These are phyloP conservation scores for Lipomyces sp. DNA, from an alignment of 805 yeast species.

Conservation along the genomic window DNA sequence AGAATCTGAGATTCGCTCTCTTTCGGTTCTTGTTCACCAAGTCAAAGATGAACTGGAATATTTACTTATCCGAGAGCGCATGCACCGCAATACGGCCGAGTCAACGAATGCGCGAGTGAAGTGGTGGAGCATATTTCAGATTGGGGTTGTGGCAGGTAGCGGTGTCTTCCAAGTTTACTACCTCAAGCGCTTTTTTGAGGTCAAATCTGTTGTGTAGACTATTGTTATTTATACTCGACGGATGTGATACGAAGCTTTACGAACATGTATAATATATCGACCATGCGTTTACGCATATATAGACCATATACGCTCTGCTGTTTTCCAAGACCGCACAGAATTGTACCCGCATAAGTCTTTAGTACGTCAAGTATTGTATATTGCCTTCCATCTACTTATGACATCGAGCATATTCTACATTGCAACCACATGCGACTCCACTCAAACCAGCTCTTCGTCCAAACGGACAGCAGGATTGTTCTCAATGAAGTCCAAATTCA, in stretches of 20 bases:
- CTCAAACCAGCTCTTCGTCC: slow-evolving; percentile 56
- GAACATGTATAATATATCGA: too few species aligned
- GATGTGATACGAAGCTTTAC: not conserved
- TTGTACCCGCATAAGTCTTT: not conserved
- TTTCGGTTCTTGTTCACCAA: slow-evolving; percentile 73
- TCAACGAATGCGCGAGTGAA: slow-evolving; percentile 94
- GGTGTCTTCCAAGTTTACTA: slow-evolving; percentile 91
- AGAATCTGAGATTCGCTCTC: slow-evolving; percentile 76
- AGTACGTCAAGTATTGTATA: not conserved
- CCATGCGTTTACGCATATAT: not conserved
- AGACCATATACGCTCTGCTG: not conserved
- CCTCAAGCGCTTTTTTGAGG: slow-evolving; percentile 92
- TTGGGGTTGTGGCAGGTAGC: slow-evolving; percentile 78
- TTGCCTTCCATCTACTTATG: not conserved
- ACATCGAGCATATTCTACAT: not conserved
- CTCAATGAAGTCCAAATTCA: slow-evolving; percentile 88
- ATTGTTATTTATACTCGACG: not conserved
- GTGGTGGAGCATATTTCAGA: slow-evolving; percentile 95
- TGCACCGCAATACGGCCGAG: slow-evolving; percentile 98
- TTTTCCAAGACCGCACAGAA: too few species aligned
- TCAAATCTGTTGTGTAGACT: slow-evolving; percentile 73
- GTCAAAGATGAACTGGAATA: slow-evolving; percentile 88
- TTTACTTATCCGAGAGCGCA: slow-evolving; percentile 92
- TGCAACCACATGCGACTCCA: too few species aligned
- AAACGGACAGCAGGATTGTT: slow-evolving; percentile 96